These are phyloP conservation scores for Candida tibetensis DNA, from an alignment of 805 yeast species.

Conservation along the genomic window DNA sequence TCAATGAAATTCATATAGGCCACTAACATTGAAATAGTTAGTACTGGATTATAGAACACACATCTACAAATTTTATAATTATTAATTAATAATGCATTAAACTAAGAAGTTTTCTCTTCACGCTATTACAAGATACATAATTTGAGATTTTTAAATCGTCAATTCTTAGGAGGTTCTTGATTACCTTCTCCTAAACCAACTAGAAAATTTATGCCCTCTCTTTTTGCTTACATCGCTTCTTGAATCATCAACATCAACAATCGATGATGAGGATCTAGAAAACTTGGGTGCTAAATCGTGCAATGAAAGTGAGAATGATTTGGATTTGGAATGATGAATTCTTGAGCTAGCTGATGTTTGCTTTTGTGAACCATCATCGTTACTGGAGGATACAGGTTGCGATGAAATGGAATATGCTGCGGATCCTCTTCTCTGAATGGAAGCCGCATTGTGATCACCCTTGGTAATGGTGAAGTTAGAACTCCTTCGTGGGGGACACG, in stretches of 20 bases:
- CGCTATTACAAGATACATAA: no score
- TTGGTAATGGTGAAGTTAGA: neutral
- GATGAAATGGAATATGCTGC: constrained; percentile 11
- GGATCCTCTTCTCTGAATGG: constrained; percentile 7
- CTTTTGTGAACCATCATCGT: neutral
- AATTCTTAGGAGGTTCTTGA: no score
- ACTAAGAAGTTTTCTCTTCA: constrained; percentile 6
- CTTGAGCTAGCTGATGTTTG: neutral
- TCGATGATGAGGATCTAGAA: constrained; percentile 8
- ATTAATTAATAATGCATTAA: neutral
- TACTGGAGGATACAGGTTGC: constrained; percentile 2
- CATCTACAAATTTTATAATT: no score
- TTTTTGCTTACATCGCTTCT: constrained; percentile 13
- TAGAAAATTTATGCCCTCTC: constrained; percentile 18
- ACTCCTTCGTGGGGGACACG: neutral
- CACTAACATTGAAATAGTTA: no score
- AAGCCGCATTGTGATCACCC: neutral
- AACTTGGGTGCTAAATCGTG: constrained; percentile 19
- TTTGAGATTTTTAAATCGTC: no score
- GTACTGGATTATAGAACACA: no score
- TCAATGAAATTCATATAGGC: no score
- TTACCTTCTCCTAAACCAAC: constrained; percentile 25
- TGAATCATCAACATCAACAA: constrained; percentile 10
- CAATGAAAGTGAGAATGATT: constrained; percentile 19
- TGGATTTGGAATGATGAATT: constrained; percentile 18